Conservation (phyloP, 1,139 yeast genomes). For the Ogataea hybrid region DNA sequence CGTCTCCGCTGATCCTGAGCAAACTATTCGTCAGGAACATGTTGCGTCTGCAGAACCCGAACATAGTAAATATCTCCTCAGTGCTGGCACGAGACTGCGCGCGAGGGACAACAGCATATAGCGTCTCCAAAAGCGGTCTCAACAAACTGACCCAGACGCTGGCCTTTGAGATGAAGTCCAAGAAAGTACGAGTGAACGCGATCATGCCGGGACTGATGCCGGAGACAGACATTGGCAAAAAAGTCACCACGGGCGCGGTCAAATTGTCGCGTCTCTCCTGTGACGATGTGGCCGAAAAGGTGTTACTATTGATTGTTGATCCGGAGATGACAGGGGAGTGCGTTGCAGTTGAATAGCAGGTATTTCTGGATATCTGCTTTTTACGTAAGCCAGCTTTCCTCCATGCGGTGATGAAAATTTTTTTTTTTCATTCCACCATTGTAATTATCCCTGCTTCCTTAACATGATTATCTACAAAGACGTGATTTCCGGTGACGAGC, state of each 20-base stretch:
- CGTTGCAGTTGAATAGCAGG: slow-evolving; percentile 8
- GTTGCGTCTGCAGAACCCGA: slow-evolving; percentile 38
- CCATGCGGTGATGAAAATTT: slow-evolving; percentile 1
- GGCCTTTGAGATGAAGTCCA: slow-evolving; percentile 56
- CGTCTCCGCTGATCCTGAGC: slow-evolving; percentile 62
- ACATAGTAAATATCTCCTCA: slow-evolving; percentile 70
- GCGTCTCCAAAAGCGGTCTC: slow-evolving; percentile 80
- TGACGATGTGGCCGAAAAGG: slow-evolving; percentile 29
- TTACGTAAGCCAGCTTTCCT: slow-evolving; percentile 1
- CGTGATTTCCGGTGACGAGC: slow-evolving; percentile 91
- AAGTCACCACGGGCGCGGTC: slow-evolving; percentile 35
- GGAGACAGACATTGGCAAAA: slow-evolving; percentile 70
- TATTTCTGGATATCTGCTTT: not conserved
- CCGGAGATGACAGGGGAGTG: slow-evolving; percentile 42
- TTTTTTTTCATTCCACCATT: slow-evolving; percentile 9
- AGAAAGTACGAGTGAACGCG: slow-evolving; percentile 57
- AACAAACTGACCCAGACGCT: slow-evolving; percentile 63
- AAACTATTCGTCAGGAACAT: slow-evolving; percentile 48
- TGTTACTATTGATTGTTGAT: slow-evolving; percentile 32
- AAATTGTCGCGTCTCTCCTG: slow-evolving; percentile 15
- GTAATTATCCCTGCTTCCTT: slow-evolving; percentile 4
- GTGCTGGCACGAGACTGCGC: slow-evolving; percentile 51
- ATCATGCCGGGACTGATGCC: slow-evolving; percentile 70
- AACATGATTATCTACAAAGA: slow-evolving; percentile 49
- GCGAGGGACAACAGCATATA: slow-evolving; percentile 71